Evolutionary conservation across 148 eudicot genomes (phyloP).

Genomic region (Nepenthes mirabilis): DNA sequence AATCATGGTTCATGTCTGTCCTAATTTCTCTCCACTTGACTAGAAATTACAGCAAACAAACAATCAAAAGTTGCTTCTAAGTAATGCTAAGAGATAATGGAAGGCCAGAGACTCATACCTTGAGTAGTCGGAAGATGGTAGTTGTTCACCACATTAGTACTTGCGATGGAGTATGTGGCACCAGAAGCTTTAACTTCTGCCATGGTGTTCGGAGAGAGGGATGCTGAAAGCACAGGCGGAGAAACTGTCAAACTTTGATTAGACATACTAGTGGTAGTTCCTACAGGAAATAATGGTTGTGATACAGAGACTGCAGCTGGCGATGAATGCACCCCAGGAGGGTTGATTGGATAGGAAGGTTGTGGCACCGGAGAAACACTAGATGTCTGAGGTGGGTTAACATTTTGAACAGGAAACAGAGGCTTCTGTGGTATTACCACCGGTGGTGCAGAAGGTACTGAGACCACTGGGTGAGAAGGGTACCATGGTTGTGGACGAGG

Average conservation of each 20-base stretch:
- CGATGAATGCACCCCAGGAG: slow-evolving; percentile 56
- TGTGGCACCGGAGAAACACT: slow-evolving; percentile 37
- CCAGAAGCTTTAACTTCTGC: slow-evolving; percentile 24
- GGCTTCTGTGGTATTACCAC: slow-evolving; percentile 62
- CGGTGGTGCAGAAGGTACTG: slow-evolving; percentile 51
- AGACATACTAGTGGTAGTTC: slow-evolving; percentile 33
- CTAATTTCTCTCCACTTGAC: no score
- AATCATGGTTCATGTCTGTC: no score
- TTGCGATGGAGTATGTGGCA: slow-evolving; percentile 22
- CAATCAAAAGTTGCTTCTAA: not conserved
- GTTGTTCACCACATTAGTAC: slow-evolving; percentile 27
- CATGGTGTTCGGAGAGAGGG: slow-evolving; percentile 25
- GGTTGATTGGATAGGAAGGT: slow-evolving; percentile 37
- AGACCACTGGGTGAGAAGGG: slow-evolving; percentile 48
- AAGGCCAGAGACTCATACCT: slow-evolving; percentile 29
- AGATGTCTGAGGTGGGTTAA: slow-evolving; percentile 38
- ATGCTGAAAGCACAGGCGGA: slow-evolving; percentile 32
- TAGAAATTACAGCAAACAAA: not conserved
- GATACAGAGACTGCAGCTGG: slow-evolving; percentile 59
- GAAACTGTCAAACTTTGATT: slow-evolving; percentile 32
- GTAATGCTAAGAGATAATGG: not conserved
- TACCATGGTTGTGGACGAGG: slow-evolving; percentile 89
- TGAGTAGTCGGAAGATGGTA: slow-evolving; percentile 37
- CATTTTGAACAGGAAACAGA: slow-evolving; percentile 74
- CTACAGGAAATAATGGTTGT: slow-evolving; percentile 98